phyloP scores from a whole-genome alignment of 1,284 basidiomycete genomes.

The Cutaneotrichosporon sp. region DNA sequence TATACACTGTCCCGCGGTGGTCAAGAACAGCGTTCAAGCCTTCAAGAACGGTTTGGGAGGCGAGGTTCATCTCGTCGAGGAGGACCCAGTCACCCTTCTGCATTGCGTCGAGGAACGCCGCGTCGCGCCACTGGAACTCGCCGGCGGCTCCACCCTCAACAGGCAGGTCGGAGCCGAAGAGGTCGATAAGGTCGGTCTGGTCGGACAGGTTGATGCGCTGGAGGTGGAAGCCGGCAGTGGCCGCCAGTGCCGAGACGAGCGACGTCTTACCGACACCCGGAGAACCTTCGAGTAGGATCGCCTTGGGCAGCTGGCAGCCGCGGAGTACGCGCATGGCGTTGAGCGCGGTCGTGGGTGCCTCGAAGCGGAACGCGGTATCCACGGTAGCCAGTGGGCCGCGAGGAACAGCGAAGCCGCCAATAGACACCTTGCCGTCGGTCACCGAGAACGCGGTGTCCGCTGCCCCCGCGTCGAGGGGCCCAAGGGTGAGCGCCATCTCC shows the following conservation, averaged over 20 bases:
- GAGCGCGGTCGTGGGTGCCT: conserved; percentile 81
- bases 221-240: conserved; percentile 72
- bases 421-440: conserved; percentile 54
- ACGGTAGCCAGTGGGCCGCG: conserved; percentile 58
- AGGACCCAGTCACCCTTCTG: conserved; percentile 95
- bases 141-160: conserved; percentile 87
- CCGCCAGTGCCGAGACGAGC: conserved; percentile 82
- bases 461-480: conserved; percentile 14
- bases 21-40: conserved; percentile 96
- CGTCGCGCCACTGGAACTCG: conserved; percentile 96
- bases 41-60: conserved; percentile 92
- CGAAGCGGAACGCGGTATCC: conserved; percentile 67
- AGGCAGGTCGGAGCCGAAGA: conserved; percentile 96
- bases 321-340: conserved; percentile 89
- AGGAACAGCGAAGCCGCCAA: conserved; percentile 74
- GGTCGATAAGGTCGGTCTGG: conserved; percentile 93
- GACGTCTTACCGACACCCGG: conserved; percentile 99
- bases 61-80: conserved; percentile 98
- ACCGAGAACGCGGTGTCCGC: conserved; percentile 26
- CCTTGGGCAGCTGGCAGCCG: conserved; percentile 86
- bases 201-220: conserved; percentile 99
- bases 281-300: conserved; percentile 93
- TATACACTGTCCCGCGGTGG: conserved; percentile 91
- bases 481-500: conserved; percentile 28
- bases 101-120: conserved; percentile 90